phyloP scores from a whole-genome alignment of 2,329 filamentous ascomycete species.

The Hymenoscyphus infarciens region DNA sequence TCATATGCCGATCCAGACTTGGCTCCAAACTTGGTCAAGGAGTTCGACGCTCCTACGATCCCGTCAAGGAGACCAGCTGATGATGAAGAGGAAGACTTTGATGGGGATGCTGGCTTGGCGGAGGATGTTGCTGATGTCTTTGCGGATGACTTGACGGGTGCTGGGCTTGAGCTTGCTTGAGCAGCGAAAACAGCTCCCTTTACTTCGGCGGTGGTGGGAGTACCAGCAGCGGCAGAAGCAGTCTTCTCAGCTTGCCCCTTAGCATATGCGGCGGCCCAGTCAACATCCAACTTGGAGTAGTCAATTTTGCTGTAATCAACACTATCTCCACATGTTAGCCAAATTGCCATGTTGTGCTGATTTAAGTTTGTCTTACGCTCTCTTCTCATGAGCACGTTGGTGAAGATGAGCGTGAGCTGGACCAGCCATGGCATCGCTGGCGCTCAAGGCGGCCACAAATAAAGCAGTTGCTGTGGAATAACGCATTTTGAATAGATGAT shows the following conservation, averaged over 20 bases:
- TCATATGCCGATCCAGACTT: conserved; percentile 4
- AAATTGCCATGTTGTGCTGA: background rate
- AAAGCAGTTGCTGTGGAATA: conserved; percentile 30
- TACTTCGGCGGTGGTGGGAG: conserved; percentile 6
- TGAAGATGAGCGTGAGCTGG: conserved; percentile 33
- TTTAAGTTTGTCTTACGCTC: conserved; percentile 27
- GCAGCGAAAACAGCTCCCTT: background rate
- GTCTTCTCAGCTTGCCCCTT: conserved; percentile 20
- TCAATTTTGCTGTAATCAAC: conserved; percentile 21
- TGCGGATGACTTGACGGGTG: conserved; percentile 9
- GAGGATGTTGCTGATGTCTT: conserved; percentile 5
- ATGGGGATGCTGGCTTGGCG: conserved; percentile 8
- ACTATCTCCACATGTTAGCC: background rate
- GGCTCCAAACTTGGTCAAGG: conserved; percentile 22
- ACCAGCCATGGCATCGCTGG: conserved; percentile 32
- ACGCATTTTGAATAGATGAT: conserved; percentile 29
- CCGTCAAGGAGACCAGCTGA: conserved; percentile 13
- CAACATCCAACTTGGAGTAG: conserved; percentile 30
- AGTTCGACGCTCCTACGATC: conserved; percentile 29
- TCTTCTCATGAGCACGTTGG: conserved; percentile 31
- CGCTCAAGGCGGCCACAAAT: conserved; percentile 30
- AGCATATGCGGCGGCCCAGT: conserved; percentile 30
- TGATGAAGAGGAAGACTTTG: conserved; percentile 1
- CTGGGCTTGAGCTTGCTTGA: background rate
- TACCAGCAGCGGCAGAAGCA: conserved; percentile 9